Conservation (phyloP, 225 moss, liverwort and hornwort species). For the Marchantia polymorpha region DNA sequence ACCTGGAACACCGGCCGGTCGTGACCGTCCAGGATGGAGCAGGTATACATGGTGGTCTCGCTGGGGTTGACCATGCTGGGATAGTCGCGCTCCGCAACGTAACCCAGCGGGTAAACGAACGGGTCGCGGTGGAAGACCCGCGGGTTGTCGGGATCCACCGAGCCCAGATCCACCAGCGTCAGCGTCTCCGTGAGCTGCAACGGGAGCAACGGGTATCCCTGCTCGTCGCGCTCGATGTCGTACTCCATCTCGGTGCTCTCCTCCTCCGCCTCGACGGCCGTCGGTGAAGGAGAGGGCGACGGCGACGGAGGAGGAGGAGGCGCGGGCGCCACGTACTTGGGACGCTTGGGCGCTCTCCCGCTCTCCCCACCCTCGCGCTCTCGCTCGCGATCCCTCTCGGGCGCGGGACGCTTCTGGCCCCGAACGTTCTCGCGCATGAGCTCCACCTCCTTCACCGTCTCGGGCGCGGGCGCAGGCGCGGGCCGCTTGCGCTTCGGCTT, state of each 20-base stretch:
- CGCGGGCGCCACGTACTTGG: constrained; percentile 47
- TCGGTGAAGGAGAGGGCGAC: constrained; percentile 3
- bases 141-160: constrained; percentile 67
- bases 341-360: constrained; percentile 52
- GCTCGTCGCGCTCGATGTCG: constrained; percentile 22
- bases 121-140: constrained; percentile 62
- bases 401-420: constrained; percentile 25
- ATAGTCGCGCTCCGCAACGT: constrained; percentile 67
- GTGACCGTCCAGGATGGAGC: constrained; percentile 56
- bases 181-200: constrained; percentile 65
- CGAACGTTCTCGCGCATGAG: not conserved
- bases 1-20: constrained; percentile 73
- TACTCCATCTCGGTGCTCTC: constrained; percentile 37
- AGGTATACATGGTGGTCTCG: constrained; percentile 63
- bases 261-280: constrained; percentile 56
- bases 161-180: constrained; percentile 57
- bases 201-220: constrained; percentile 68
- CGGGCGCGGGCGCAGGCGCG: constrained; percentile 13
- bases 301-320: not conserved
- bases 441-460: constrained; percentile 1
- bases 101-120: constrained; percentile 65
- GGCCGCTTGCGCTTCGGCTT: constrained; percentile 43
- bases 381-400: constrained; percentile 7
- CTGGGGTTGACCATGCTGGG: constrained; percentile 67
- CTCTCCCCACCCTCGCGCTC: constrained; percentile 44